Base-by-base conservation (phyloP, 495 filamentous ascomycete species). In the Hyaloscypha bicolor region DNA sequence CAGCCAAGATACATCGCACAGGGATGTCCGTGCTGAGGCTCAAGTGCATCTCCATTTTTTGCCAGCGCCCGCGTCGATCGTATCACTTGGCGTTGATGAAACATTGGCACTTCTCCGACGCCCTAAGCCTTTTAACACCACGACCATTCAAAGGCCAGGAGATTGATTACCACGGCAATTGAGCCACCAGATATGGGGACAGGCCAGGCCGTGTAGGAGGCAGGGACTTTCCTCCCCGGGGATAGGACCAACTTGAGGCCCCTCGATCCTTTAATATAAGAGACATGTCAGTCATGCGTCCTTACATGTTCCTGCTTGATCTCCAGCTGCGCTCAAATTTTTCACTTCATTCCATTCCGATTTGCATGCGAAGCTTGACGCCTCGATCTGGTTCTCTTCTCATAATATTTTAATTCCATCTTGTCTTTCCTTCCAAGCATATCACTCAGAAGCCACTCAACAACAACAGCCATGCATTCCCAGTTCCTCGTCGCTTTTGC, bases 391-490 rank as follows among this genome's bases (percentile, higher is more conserved):
- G 69, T 66, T 45, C 68, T 73, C 60, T 70, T 63, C 55, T 63
- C 55, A 52, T 66, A 64, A 69, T 77, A 65, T 70, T 69, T 76
- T 72, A 68, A 67, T 67, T 55, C 35, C 33, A 55, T 72, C 66
- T 71, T 39, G 35, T 63, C 67, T 37, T 30, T 35, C 58, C 19
- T 37, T 51, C 42, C 9, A 16, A 48, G 42, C 6, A 48, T 14
- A 48, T 48, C 42, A 4, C 11, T 19, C 55, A 45, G 39, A 21
- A 39, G 19, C 29, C 63, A 12, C 21, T 11, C 61, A n/a, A 31
- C 63, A 58, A 55, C 55, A 67, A 62, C 35, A 72, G 79, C 71
- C 11, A 84, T 84, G 81, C 79, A 80, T 64, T 72, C 69, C 22
- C 80, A 82, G 65, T 66, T 82, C 67, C 66, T 76, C 62, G 30